These are phyloP conservation scores for Gossypium stocksii DNA, from an alignment of 345 rosid species.

Conservation along the genomic window DNA sequence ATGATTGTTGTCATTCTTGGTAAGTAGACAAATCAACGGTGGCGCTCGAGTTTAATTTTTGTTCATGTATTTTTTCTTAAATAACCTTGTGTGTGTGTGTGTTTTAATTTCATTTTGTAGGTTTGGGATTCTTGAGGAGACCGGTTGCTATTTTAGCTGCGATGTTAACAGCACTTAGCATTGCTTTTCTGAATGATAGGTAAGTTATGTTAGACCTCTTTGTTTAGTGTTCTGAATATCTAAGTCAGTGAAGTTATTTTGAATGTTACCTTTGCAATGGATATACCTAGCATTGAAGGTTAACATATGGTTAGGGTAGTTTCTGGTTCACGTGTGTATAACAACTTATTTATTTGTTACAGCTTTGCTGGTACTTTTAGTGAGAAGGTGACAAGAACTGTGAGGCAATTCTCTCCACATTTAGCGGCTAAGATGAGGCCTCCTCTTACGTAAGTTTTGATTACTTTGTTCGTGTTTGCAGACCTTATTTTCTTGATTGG, in stretches of 20 bases:
- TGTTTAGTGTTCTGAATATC: neutral
- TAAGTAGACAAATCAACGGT: slow-evolving; percentile 23
- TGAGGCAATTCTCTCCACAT: slow-evolving; percentile 88
- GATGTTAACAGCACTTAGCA: slow-evolving; percentile 57
- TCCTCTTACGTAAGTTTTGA: slow-evolving; percentile 58
- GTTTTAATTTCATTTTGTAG: slow-evolving; percentile 28
- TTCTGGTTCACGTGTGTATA: neutral
- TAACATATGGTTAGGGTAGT: neutral
- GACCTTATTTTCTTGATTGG: slow-evolving; percentile 9
- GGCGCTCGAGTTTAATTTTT: slow-evolving; percentile 3
- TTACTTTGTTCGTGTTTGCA: slow-evolving; percentile 1
- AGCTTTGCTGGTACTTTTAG: slow-evolving; percentile 95
- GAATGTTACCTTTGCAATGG: slow-evolving; percentile 1
- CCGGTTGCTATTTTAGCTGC: slow-evolving; percentile 81
- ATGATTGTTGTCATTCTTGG: slow-evolving; percentile 81
- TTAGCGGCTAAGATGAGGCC: slow-evolving; percentile 97
- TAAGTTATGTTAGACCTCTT: slow-evolving; percentile 17
- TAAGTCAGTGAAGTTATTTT: neutral
- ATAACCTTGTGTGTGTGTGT: neutral
- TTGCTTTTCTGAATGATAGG: slow-evolving; percentile 93
- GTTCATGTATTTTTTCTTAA: neutral
- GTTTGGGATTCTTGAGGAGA: slow-evolving; percentile 80
- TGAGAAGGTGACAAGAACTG: slow-evolving; percentile 83
- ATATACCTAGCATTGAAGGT: neutral
- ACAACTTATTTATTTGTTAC: slow-evolving; percentile 20